phyloP scores from a whole-genome alignment of 768 basidiomycete genomes.

The Baorangia bicolor region DNA sequence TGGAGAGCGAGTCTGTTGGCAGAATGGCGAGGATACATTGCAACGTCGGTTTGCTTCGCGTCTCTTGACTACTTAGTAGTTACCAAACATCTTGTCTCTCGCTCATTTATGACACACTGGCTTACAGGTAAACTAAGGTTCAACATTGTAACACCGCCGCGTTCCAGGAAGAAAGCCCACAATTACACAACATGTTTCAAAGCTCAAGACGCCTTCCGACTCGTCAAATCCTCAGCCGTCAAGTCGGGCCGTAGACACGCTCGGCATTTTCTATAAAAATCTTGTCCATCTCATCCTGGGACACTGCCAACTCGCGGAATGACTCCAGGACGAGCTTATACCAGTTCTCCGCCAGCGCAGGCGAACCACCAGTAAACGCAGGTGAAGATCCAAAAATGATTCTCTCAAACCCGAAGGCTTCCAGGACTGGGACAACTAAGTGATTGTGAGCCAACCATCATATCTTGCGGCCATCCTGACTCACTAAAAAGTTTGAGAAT shows the following conservation, averaged over 20 bases:
- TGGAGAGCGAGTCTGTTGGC: background rate
- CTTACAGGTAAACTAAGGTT: background rate
- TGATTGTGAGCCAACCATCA: background rate
- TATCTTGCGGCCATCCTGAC: slow-evolving; percentile 29
- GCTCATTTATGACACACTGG: background rate
- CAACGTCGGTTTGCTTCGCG: background rate
- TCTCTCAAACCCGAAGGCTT: slow-evolving; percentile 82
- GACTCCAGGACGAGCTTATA: slow-evolving; percentile 79
- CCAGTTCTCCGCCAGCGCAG: slow-evolving; percentile 65
- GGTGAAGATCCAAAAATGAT: slow-evolving; percentile 83
- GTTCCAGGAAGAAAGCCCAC: background rate
- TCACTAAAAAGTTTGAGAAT: slow-evolving; percentile 84
- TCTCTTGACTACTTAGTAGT: slow-evolving; percentile 4
- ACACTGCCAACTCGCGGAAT: slow-evolving; percentile 74
- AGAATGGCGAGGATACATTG: slow-evolving; percentile 9
- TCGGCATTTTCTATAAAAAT: slow-evolving; percentile 61
- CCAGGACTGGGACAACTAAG: slow-evolving; percentile 75
- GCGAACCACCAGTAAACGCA: slow-evolving; percentile 46
- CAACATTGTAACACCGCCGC: background rate
- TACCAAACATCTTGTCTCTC: background rate
- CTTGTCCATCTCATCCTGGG: slow-evolving; percentile 73
- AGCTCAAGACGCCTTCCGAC: background rate
- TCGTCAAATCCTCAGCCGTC: background rate
- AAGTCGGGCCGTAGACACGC: slow-evolving; percentile 37
- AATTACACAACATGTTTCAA: background rate